phyloP scores from a whole-genome alignment of 176 grass and related monocot species.

The Elaeis guineensis region DNA sequence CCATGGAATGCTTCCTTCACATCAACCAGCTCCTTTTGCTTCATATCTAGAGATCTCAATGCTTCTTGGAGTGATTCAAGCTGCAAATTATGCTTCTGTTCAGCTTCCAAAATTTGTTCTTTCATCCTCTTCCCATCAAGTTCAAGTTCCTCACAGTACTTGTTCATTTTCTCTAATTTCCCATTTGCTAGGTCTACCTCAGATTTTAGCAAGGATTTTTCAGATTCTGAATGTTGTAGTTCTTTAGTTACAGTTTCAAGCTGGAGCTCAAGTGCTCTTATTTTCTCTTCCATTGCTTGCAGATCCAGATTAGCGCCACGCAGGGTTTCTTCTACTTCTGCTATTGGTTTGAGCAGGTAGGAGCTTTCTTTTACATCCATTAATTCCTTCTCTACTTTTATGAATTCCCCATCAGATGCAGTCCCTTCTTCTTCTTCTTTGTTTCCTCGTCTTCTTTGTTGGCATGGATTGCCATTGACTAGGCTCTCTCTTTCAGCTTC shows the following conservation, averaged over 20 bases:
- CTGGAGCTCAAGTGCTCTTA: constrained; percentile 21
- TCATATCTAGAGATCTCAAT: constrained; percentile 36
- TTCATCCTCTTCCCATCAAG: constrained; percentile 39
- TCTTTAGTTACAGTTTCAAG: constrained; percentile 19
- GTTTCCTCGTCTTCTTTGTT: constrained; percentile 31
- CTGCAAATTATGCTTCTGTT: constrained; percentile 59
- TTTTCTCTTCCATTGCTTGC: constrained; percentile 14
- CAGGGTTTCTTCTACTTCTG: constrained; percentile 14
- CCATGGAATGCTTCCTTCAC: constrained; percentile 38
- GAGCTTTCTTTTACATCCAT: constrained; percentile 44
- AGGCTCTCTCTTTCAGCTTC: constrained; percentile 31
- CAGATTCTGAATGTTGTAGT: constrained; percentile 28
- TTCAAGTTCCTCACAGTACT: constrained; percentile 66
- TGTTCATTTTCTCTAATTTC: constrained; percentile 39
- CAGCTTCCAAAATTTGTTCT: constrained; percentile 54
- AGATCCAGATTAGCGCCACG: no score
- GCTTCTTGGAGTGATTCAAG: constrained; percentile 62
- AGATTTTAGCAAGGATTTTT: constrained; percentile 24
- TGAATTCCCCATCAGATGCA: constrained; percentile 55
- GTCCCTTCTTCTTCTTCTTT: constrained; percentile 59
- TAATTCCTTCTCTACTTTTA: constrained; percentile 33
- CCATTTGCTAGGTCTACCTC: constrained; percentile 22
- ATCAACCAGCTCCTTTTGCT: constrained; percentile 59
- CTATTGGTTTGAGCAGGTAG: constrained; percentile 18
- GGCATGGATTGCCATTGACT: constrained; percentile 29